Evolutionary conservation across 73 alveolate species (phyloP).

Genomic region (Tetrahymena thermophila): DNA sequence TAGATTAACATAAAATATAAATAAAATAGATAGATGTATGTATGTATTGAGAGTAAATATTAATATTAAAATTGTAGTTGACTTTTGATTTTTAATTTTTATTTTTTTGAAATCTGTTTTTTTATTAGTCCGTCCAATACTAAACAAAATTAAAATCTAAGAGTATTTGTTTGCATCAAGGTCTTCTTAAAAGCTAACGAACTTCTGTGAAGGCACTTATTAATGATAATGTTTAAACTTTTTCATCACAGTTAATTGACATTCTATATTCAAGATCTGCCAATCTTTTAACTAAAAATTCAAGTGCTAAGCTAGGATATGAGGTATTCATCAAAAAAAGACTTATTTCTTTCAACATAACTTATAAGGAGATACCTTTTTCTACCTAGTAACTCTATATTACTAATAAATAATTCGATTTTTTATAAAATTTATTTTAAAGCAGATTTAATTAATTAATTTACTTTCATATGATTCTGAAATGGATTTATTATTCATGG

Average conservation of each 20-base stretch:
- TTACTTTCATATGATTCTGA: slow-evolving; percentile 7
- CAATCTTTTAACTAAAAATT: slow-evolving; percentile 49
- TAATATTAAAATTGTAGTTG: too few relatives aligned
- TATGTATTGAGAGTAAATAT: too few relatives aligned
- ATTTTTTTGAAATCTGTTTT: too few relatives aligned
- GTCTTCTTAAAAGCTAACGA: neutral
- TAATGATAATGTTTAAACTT: slow-evolving; percentile 54
- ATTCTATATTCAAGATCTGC: slow-evolving; percentile 74
- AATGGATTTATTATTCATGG: slow-evolving; percentile 1
- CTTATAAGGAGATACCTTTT: slow-evolving; percentile 51
- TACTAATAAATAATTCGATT: neutral
- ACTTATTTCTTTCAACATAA: slow-evolving; percentile 63
- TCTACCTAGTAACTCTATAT: neutral
- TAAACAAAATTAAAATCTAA: too few relatives aligned
- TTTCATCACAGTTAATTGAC: slow-evolving; percentile 65
- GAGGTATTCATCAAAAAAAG: slow-evolving; percentile 28
- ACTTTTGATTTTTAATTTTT: too few relatives aligned
- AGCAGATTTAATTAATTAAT: neutral
- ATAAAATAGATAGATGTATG: too few relatives aligned
- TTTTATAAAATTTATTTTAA: neutral
- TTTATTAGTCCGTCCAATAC: too few relatives aligned
- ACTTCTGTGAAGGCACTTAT: slow-evolving; percentile 67
- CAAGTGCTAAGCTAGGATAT: slow-evolving; percentile 42
- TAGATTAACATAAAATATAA: too few relatives aligned
- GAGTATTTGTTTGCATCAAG: neutral